Evolutionary conservation across 1,284 basidiomycete species (phyloP).

Genomic region (Ustilago trichophora): DNA sequence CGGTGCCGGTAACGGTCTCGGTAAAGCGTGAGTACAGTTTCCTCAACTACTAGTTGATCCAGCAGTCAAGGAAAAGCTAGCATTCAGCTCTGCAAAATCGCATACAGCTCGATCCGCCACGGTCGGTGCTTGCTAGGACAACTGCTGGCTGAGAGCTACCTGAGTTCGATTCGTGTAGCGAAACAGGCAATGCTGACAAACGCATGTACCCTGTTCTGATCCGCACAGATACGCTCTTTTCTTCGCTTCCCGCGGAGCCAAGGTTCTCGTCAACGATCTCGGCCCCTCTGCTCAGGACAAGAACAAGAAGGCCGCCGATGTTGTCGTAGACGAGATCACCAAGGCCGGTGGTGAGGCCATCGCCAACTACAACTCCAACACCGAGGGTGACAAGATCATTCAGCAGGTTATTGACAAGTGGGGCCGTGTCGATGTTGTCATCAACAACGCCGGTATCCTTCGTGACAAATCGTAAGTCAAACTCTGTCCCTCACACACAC

Average conservation of each 20-base stretch:
- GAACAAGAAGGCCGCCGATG: slow-evolving; percentile 85
- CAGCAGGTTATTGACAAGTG: slow-evolving; percentile 87
- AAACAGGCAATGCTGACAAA: not conserved
- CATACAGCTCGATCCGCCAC: too few species aligned
- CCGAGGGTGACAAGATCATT: slow-evolving; percentile 87
- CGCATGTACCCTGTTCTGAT: not conserved
- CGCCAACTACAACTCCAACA: slow-evolving; percentile 85
- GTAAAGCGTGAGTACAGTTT: slow-evolving; percentile 76
- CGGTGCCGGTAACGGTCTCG: slow-evolving; percentile 93
- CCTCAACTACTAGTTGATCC: too few species aligned
- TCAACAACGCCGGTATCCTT: slow-evolving; percentile 98
- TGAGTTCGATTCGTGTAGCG: not conserved
- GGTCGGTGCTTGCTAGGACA: too few species aligned
- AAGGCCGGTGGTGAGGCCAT: slow-evolving; percentile 73
- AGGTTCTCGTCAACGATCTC: slow-evolving; percentile 74
- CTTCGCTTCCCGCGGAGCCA: slow-evolving; percentile 84
- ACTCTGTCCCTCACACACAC: too few species aligned
- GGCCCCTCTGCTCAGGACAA: slow-evolving; percentile 82
- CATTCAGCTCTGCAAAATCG: too few species aligned
- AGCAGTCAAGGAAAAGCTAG: too few species aligned
- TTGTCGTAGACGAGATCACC: slow-evolving; percentile 88
- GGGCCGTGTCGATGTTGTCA: slow-evolving; percentile 73
- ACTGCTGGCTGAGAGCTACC: not conserved
- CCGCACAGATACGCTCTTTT: slow-evolving; percentile 82
- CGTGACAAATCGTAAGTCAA: slow-evolving; percentile 71